Evolutionary conservation across 192 early-diverging fungal species (phyloP).

Genomic region (Entomortierella chlamydospora): DNA sequence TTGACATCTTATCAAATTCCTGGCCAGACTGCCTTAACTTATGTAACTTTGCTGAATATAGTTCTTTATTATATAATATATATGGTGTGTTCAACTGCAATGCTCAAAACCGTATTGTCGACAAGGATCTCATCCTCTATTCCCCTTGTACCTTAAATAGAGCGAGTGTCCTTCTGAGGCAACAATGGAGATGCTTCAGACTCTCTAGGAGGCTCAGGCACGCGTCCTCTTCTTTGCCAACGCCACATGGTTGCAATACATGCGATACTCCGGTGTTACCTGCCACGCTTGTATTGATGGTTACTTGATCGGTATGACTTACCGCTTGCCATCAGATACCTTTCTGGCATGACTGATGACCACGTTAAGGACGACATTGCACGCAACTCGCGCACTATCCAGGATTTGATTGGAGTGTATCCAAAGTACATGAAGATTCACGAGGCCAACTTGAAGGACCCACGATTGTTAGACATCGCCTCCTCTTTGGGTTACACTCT

Average conservation of each 20-base stretch:
- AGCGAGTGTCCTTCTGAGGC: slow-evolving; percentile 66
- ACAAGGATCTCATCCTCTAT: no score
- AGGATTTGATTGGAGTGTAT: slow-evolving; percentile 62
- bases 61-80: background rate
- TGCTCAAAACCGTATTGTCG: no score
- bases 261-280: slow-evolving; percentile 63
- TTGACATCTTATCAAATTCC: slow-evolving; percentile 38
- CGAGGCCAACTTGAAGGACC: slow-evolving; percentile 56
- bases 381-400: slow-evolving; percentile 57
- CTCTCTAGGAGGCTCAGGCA: slow-evolving; percentile 57
- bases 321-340: slow-evolving; percentile 59
- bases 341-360: slow-evolving; percentile 51
- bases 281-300: slow-evolving; percentile 65
- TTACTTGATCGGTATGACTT: slow-evolving; percentile 67
- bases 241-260: slow-evolving; percentile 65
- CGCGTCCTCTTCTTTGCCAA: slow-evolving; percentile 63
- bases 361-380: slow-evolving; percentile 57
- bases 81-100: background rate
- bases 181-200: slow-evolving; percentile 62
- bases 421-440: slow-evolving; percentile 64
- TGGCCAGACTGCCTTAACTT: slow-evolving; percentile 62
- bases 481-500: slow-evolving; percentile 56
- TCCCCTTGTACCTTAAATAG: slow-evolving; percentile 21
- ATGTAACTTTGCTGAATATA: slow-evolving; percentile 32
- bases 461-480: slow-evolving; percentile 52